These are phyloP conservation scores for Scytalidium sp. DNA, from an alignment of 2,329 filamentous ascomycete genomes.

Conservation along the genomic window DNA sequence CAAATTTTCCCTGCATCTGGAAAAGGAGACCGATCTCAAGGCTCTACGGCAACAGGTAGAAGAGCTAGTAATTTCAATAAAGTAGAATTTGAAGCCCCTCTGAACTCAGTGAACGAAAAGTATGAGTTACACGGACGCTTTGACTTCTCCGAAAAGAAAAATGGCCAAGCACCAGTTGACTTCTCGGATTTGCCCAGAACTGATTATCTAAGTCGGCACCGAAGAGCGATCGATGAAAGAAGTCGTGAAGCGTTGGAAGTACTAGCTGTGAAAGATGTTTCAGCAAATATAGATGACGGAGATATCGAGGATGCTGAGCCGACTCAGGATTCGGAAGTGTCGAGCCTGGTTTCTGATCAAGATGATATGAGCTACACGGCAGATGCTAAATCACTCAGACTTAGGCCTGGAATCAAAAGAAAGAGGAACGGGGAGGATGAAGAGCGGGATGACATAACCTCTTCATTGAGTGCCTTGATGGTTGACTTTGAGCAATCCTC, in stretches of 20 bases:
- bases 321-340: conserved; percentile 24
- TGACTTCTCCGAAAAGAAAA: conserved; percentile 14
- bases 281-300: conserved; percentile 9
- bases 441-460: conserved; percentile 22
- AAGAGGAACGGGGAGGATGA: conserved; percentile 22
- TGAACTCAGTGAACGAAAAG: conserved; percentile 26
- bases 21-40: background rate
- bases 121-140: conserved; percentile 26
- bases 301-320: conserved; percentile 17
- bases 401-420: conserved; percentile 37
- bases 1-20: conserved; percentile 13
- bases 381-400: conserved; percentile 46
- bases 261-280: background rate
- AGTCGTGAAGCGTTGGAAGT: background rate
- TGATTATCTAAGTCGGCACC: conserved; percentile 19
- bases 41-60: conserved; percentile 6
- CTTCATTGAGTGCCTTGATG: conserved; percentile 26
- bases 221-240: conserved; percentile 10
- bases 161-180: conserved; percentile 3
- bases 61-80: conserved; percentile 24
- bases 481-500: conserved; percentile 23
- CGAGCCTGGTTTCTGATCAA: conserved; percentile 51
- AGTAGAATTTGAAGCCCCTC: conserved; percentile 25
- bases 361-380: conserved; percentile 51
- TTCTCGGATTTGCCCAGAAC: conserved; percentile 20